These are phyloP conservation scores for Carex pumila DNA, from an alignment of 176 grass and related monocot genomes.

Conservation along the genomic window DNA sequence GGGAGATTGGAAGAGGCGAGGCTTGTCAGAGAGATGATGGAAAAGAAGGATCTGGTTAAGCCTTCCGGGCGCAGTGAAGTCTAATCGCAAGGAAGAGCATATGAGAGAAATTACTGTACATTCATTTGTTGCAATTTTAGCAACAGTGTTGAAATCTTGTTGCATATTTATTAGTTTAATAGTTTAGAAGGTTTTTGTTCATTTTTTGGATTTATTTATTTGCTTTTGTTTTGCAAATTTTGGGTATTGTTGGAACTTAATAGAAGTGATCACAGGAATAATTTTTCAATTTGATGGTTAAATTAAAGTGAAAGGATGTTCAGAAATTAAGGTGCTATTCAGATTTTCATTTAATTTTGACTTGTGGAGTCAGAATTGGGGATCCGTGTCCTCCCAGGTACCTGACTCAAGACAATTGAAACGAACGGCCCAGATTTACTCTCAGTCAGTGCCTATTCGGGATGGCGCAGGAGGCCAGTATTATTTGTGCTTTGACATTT, in stretches of 20 bases:
- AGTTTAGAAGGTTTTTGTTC: not conserved
- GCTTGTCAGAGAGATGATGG: constrained; percentile 50
- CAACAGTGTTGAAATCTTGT: not conserved
- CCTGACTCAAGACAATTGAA: no score
- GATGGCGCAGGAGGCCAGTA: no score
- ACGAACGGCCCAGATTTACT: no score
- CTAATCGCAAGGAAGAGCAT: not conserved
- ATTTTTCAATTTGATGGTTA: not conserved
- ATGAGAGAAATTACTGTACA: not conserved
- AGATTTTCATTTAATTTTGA: not conserved
- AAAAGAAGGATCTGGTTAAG: constrained; percentile 41
- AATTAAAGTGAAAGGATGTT: not conserved
- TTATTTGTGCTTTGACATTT: no score
- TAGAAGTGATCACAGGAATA: not conserved
- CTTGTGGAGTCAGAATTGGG: not conserved
- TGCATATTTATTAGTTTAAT: not conserved
- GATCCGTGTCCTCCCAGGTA: no score
- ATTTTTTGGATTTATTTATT: not conserved
- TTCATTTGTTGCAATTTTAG: not conserved
- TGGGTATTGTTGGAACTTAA: not conserved
- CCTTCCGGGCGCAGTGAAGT: constrained; percentile 52
- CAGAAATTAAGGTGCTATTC: not conserved
- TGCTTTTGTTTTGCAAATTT: not conserved
- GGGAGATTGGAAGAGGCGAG: constrained; percentile 55
- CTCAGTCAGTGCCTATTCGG: no score